These are phyloP conservation scores for Cydonia oblonga DNA, from an alignment of 331 rosid genomes.

Conservation along the genomic window DNA sequence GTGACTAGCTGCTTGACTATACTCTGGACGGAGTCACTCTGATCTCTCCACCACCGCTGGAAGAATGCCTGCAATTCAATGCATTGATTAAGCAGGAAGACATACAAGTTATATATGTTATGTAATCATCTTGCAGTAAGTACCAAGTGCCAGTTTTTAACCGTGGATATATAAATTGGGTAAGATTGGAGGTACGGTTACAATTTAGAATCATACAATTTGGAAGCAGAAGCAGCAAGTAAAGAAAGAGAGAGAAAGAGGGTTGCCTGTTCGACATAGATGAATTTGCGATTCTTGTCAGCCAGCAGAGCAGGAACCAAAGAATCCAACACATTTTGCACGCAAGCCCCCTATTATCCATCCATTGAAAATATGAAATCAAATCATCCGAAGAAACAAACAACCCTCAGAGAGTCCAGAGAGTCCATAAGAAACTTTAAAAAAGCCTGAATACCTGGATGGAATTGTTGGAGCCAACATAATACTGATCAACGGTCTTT, in stretches of 20 bases:
- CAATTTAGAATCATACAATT: not conserved
- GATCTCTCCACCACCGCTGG: constrained; percentile 90
- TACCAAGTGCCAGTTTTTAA: not conserved
- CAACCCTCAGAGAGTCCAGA: not conserved
- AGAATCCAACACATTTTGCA: constrained; percentile 87
- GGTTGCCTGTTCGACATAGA: constrained; percentile 69
- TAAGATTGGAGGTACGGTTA: not conserved
- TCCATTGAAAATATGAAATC: not conserved
- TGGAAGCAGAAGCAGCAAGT: not conserved
- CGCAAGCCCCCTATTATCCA: constrained; percentile 67
- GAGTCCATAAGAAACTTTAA: not conserved
- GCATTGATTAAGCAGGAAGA: not conserved
- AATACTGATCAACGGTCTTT: constrained; percentile 89
- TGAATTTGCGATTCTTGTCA: constrained; percentile 76
- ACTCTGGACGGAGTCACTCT: constrained; percentile 36
- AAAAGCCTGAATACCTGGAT: constrained; percentile 37
- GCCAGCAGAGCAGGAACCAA: constrained; percentile 64
- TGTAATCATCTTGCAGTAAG: not conserved
- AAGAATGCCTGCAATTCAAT: constrained; percentile 42
- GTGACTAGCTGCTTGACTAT: constrained; percentile 59
- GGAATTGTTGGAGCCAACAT: constrained; percentile 90
- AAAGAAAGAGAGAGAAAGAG: not conserved
- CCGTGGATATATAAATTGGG: not conserved
- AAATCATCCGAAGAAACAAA: not conserved
- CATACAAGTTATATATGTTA: not conserved